Evolutionary conservation across 345 rosid species (phyloP).

Genomic region (Citrus australasica): DNA sequence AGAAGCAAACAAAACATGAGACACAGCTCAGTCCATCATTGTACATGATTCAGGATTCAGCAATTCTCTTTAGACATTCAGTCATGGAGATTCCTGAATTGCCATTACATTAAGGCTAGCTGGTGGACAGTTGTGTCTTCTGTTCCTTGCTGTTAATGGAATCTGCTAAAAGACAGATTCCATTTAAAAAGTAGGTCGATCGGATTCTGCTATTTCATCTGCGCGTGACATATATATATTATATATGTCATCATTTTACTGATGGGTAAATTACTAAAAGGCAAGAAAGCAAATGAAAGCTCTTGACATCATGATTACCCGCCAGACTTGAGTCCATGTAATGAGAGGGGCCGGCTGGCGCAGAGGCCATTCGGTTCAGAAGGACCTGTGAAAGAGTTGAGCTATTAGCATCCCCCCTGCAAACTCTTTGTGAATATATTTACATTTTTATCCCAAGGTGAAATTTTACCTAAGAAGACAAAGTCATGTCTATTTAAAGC

Average conservation of each 20-base stretch:
- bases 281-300: not conserved
- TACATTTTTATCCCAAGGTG: too few relatives aligned
- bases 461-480: too few relatives aligned
- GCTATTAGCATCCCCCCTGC: too few relatives aligned
- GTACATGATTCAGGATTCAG: not conserved
- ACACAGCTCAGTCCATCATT: not conserved
- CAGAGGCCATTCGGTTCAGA: too few relatives aligned
- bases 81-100: constrained; percentile 11
- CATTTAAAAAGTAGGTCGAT: not conserved
- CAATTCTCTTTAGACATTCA: not conserved
- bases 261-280: not conserved
- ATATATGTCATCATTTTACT: not conserved
- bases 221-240: not conserved
- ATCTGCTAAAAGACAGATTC: not conserved
- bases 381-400: too few relatives aligned
- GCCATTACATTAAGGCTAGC: not conserved
- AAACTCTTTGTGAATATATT: too few relatives aligned
- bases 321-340: not conserved
- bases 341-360: too few relatives aligned
- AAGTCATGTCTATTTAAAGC: too few relatives aligned
- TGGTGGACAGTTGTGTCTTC: not conserved
- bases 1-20: not conserved
- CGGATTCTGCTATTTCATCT: too few relatives aligned
- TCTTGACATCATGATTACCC: not conserved
- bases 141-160: not conserved